Base-by-base conservation (phyloP, 805 yeast genomes). In the Debaryomyces hansenii region DNA sequence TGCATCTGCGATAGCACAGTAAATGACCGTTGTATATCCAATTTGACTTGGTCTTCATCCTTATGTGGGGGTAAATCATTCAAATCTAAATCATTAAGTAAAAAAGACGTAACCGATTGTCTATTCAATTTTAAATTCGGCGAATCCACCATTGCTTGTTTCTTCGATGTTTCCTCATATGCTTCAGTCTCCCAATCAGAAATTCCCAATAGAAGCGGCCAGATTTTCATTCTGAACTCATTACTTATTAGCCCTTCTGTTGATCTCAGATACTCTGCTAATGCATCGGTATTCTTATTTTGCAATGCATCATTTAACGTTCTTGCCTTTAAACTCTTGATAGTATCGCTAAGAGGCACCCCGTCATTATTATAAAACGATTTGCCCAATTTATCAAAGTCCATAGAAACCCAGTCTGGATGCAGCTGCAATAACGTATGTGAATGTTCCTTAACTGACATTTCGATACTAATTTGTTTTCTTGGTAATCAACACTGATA, bases 21-120 rank as follows among this genome's bases (percentile, higher is more conserved):
- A 58, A 84, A 85, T 11, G 95, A 80, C 42, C 99, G 68, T 16
- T 79, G 79, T 2, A 89, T 84, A 64, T 92, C 99, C 46, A 90
- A 75, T 41, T 70, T 63, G 1, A 90, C 90, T 64, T 92, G 99
- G 6, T 78, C 78, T 56, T 86, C 94, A 58, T 90, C 96, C 42
- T 67, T 67, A 58, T 87, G 96, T 2, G 72, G 68, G 0, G 68
- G 68, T 39, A 74, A 53, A 35, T 72, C 67, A 46, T 38, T 51
- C 46, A 35, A 60, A 42, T 52, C 48, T 47, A 61, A 49, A 37
- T 59, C 59, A 15, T 61, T 59, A 2, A 63, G 50, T 4, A 61
- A 38, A 24, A 48, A 50, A 7, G 55, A 47, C 5, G 51, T 36
- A 4, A 46, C 45, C 11, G 48, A 33, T n/a, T 37, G 41, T 27